Conservation (phyloP, 1,284 basidiomycete genomes). For the Trametes pubescens region DNA sequence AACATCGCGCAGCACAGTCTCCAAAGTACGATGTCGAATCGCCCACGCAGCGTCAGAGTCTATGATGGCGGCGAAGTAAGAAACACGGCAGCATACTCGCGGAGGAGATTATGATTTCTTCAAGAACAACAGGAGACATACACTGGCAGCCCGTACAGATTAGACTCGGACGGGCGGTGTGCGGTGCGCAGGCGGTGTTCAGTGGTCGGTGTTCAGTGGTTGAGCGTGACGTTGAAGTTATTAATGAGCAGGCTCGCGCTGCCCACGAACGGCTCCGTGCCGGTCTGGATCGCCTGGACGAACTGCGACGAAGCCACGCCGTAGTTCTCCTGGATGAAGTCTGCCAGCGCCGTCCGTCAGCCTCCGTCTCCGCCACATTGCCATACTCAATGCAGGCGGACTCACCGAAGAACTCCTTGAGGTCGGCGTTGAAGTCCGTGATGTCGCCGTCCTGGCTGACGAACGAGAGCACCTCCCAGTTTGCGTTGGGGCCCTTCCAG, state of each 20-base stretch:
- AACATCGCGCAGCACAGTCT: too few species aligned
- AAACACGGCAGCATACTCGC: too few species aligned
- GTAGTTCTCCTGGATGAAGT: constrained; percentile 39
- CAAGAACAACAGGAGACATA: too few species aligned
- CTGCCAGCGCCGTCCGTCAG: constrained; percentile 25
- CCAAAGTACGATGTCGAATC: too few species aligned
- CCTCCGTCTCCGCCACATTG: not conserved
- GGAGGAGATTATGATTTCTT: too few species aligned
- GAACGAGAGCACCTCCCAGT: constrained; percentile 67
- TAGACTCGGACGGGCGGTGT: too few species aligned
- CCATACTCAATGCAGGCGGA: constrained; percentile 5
- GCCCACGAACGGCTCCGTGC: constrained; percentile 78
- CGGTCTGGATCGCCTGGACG: constrained; percentile 71
- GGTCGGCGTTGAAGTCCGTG: constrained; percentile 60
- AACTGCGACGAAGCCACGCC: constrained; percentile 47
- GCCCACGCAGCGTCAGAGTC: too few species aligned
- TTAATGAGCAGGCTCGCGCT: constrained; percentile 38
- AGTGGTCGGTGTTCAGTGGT: constrained; percentile 23
- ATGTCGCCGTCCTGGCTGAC: constrained; percentile 58
- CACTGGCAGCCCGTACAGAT: too few species aligned
- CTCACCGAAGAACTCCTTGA: constrained; percentile 64
- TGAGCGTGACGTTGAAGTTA: constrained; percentile 38
- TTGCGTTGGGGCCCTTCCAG: constrained; percentile 62
- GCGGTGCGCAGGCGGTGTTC: not conserved
- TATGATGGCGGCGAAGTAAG: too few species aligned